phyloP scores from a whole-genome alignment of 1,284 basidiomycete genomes.

The Boletellus dicymbophilus region DNA sequence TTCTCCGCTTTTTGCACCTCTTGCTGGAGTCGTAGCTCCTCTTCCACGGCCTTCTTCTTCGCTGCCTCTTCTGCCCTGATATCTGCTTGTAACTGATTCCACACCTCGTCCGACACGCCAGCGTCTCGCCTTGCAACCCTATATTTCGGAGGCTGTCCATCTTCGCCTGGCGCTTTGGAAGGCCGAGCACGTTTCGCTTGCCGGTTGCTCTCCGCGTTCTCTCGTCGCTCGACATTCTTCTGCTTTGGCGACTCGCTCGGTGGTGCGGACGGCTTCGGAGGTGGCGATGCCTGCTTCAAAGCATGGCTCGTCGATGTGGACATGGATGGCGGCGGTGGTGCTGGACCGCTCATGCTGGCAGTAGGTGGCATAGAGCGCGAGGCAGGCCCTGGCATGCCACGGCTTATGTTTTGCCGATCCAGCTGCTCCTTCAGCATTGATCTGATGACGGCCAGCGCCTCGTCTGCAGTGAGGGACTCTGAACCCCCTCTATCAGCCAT shows the following conservation, averaged over 20 bases:
- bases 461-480: conserved; percentile 18
- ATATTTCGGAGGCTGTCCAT: not conserved
- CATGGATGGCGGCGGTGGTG: conserved; percentile 23
- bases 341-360: conserved; percentile 20
- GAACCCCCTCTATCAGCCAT: conserved; percentile 19
- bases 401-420: conserved; percentile 10
- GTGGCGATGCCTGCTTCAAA: conserved; percentile 13
- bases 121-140: conserved; percentile 37
- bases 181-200: conserved; percentile 4
- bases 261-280: not conserved
- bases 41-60: conserved; percentile 23
- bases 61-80: conserved; percentile 32
- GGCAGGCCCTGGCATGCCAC: not conserved
- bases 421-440: conserved; percentile 26
- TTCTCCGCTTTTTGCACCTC: too few relatives aligned
- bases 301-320: conserved; percentile 27
- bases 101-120: conserved; percentile 47
- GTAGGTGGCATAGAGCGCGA: conserved; percentile 16
- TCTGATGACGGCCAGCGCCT: conserved; percentile 18
- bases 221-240: too few relatives aligned
- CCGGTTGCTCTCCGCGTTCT: not conserved
- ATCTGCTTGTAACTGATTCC: conserved; percentile 45
- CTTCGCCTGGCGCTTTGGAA: not conserved
- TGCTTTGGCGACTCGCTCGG: not conserved
- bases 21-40: conserved; percentile 27